A percentile compares a stretch with the other conserved stretches of the same genome.
These are phyloP conservation scores for Aureobasidium sp. DNA, from an alignment of 2,329 filamentous ascomycete species.

Conservation along the genomic window DNA sequence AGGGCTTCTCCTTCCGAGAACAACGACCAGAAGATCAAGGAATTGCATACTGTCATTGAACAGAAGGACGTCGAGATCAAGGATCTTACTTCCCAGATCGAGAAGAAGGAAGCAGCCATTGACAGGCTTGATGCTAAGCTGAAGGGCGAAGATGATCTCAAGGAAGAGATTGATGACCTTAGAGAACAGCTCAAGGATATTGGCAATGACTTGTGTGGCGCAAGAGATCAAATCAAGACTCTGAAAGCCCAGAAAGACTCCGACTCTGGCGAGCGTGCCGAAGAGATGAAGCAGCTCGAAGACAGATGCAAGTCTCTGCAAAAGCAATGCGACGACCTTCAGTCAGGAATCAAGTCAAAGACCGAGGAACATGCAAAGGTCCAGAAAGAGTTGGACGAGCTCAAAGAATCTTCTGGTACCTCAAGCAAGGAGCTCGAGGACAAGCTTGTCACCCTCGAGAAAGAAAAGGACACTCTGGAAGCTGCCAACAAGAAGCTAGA, in stretches of 20 bases:
- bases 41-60: slow-evolving; percentile 12
- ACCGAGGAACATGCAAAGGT: slow-evolving; percentile 14
- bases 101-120: slow-evolving; percentile 63
- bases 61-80: slow-evolving; percentile 16
- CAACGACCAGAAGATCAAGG: slow-evolving; percentile 7
- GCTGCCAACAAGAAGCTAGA: slow-evolving; percentile 59
- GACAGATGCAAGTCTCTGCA: slow-evolving; percentile 42
- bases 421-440: slow-evolving; percentile 53
- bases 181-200: slow-evolving; percentile 70
- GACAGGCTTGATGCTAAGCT: slow-evolving; percentile 60
- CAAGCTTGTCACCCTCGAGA: slow-evolving; percentile 40
- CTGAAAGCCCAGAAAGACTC: slow-evolving; percentile 53
- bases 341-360: slow-evolving; percentile 21
- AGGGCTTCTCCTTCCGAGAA: background rate
- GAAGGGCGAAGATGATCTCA: slow-evolving; percentile 66
- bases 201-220: slow-evolving; percentile 74
- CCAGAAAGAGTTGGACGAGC: slow-evolving; percentile 13
- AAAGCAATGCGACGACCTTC: slow-evolving; percentile 49
- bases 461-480: slow-evolving; percentile 52
- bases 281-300: slow-evolving; percentile 21
- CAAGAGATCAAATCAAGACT: slow-evolving; percentile 64
- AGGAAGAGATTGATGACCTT: slow-evolving; percentile 78
- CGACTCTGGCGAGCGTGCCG: slow-evolving; percentile 21
- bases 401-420: slow-evolving; percentile 12
- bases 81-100: slow-evolving; percentile 21